phyloP scores from a whole-genome alignment of 2,329 filamentous ascomycete species.

The Phialemoniopsis sp. region DNA sequence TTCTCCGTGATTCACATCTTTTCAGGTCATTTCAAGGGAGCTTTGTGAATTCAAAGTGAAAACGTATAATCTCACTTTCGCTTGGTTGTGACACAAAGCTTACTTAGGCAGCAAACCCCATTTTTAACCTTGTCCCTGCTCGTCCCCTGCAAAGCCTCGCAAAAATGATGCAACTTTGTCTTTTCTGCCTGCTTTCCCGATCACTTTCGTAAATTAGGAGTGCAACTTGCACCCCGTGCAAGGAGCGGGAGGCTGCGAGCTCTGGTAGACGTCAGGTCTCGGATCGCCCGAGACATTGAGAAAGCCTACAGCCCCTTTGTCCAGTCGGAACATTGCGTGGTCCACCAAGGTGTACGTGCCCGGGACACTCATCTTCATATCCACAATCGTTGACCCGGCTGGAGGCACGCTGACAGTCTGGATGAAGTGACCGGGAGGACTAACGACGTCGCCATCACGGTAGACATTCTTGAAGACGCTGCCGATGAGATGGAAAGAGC shows the following conservation, averaged over 20 bases:
- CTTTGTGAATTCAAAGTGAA: too few species aligned
- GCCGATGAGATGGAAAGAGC: slow-evolving; percentile 24
- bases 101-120: too few species aligned
- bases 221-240: slow-evolving; percentile 26
- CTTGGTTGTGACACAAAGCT: too few species aligned
- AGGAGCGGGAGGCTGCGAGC: slow-evolving; percentile 16
- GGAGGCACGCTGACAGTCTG: slow-evolving; percentile 20
- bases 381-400: slow-evolving; percentile 20
- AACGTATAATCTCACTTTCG: too few species aligned
- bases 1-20: too few species aligned
- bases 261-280: slow-evolving; percentile 19
- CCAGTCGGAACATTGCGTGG: slow-evolving; percentile 26
- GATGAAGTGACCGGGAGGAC: slow-evolving; percentile 18
- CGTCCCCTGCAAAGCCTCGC: too few species aligned
- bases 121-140: too few species aligned
- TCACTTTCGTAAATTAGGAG: slow-evolving; percentile 19
- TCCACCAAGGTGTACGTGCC: slow-evolving; percentile 26
- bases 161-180: too few species aligned
- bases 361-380: slow-evolving; percentile 23
- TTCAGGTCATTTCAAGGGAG: too few species aligned
- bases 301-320: slow-evolving; percentile 27
- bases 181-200: too few species aligned
- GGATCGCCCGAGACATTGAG: slow-evolving; percentile 23
- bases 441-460: slow-evolving; percentile 23
- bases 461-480: slow-evolving; percentile 21